Evolutionary conservation across 2,329 filamentous ascomycete species (phyloP), one percentile per base, ranked within the genome.

Genomic region (Alternaria burnsii): DNA sequence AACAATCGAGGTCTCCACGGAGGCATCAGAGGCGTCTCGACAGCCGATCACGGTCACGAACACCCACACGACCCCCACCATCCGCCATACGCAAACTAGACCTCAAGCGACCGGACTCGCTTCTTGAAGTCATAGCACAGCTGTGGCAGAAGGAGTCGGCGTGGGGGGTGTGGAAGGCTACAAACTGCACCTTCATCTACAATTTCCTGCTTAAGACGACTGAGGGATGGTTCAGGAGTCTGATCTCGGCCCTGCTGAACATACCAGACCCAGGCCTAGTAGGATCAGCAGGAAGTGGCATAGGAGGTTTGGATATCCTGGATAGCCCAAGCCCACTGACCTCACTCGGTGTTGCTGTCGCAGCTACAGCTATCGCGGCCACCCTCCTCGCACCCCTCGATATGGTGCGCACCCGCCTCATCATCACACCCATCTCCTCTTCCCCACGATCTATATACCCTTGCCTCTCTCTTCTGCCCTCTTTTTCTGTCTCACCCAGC

Each of bases 121-220:
- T 98, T 58, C 86, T 94, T 70, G 93, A 97, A 67, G 92, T 95
- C 3, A 87, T 99, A 61, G 89, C 89, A 7, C 91, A 96, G 75
- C 82, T 98, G 20, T 98, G 95, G 92, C 86, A 90, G 48, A 94
- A 91, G 69, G 94, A 97, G 76, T 92, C 93, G 36, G 90, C 90
- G 0, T 94, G 93, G 85, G 95, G 95, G 5, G 89, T 97, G 5
- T 99, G 94, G 94, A 97, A 97, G 78, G 86, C 90, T 9, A 92
- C 93, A 38, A 98, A 98, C 76, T 88, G 91, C 14, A 96, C 93
- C 1, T 99, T 98, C 73, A 84, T 98, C 51, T 97, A 98, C 80
- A 91, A 89, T 0, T 87, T 97, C 47, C 84, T 98, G 18, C 87
- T 94, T 63, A 93, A 93, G 11, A 90, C 96, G 8, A 82, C 97